Evolutionary conservation across 208 protist genomes (phyloP), one percentile per base, ranked within the genome.

Genomic region (Entamoeba invadens): DNA sequence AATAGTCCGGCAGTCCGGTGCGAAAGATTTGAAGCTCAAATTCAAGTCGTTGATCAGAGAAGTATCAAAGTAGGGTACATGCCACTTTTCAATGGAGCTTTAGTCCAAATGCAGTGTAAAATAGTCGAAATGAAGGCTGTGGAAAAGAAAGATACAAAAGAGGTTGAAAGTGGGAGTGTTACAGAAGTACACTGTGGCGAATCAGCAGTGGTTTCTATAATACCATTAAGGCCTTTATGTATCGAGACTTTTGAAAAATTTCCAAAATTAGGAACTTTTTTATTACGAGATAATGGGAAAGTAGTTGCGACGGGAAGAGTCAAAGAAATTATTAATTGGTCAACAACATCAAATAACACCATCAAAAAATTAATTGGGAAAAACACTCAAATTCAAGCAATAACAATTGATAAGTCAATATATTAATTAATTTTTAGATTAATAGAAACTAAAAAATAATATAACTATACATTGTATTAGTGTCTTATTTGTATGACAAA

Each of bases 271-370:
- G 98, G 98, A 93, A 97, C 98, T 95, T 98, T 99, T 94, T 97
- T 97, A 94, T 96, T 98, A 87, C 97, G 98, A 92, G 98, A 98
- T 94, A 98, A 98, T 97, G 91, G 92, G 45, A 46, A 87, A 45
- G 98, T 98, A 45, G 97, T 99, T 44, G 98, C 97, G 92, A 97
- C 98, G 94, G 98, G 98, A 95, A 96, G 98, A 95, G 98, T 99
- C 97, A 98, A 94, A 0, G 45, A n/a, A n/a, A n/a, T n/a, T n/a
- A n/a, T n/a, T n/a, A n/a, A n/a, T n/a, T n/a, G n/a, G n/a, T n/a
- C n/a, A n/a, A n/a, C n/a, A n/a, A n/a, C n/a, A n/a, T n/a, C n/a
- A n/a, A n/a, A n/a, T n/a, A n/a, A n/a, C n/a, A n/a, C n/a, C n/a
- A n/a, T n/a, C n/a, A n/a, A n/a, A n/a, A n/a, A n/a, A n/a, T n/a